Evolutionary conservation across 2,329 filamentous ascomycete genomes (phyloP), one percentile per base, ranked within the genome.

Genomic region (Colletotrichum falcatum): DNA sequence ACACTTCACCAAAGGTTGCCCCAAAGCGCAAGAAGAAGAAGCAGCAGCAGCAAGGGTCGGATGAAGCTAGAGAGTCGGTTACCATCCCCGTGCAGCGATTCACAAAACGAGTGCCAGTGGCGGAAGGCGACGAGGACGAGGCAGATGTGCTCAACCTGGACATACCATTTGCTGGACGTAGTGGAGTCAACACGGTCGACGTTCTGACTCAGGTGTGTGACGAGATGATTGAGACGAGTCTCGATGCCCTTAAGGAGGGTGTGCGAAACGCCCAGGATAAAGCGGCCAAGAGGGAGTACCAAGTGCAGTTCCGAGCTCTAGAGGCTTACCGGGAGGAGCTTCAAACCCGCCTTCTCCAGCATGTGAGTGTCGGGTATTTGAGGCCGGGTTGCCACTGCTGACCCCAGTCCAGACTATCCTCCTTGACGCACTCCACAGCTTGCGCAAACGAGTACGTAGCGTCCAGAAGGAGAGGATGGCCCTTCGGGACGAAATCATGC

Each of bases 181-280:
- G 81, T 28, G 87, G 88, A 55, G 89, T 91, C 73, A 92, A 89
- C 58, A 83, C 87, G 0, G 82, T 91, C 2, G 90, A 92, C 73
- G 89, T 91, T 1, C 81, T 92, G 46, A 83, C 86, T 7, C 86
- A 90, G 72, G 83, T 91, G 18, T 91, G 88, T 75, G 85, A 89
- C 42, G 89, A 91, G 74, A 83, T 90, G 39, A 81, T 90, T 26
- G 83, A 83, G n/a, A 79, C 82, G 2, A 85, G 82, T 18, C 76
- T 90, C 39, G 79, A 80, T 1, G 84, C 84, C 58, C 77, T 90
- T 2, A 80, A 84, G 53, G 82, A 86, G 39, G 78, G 78, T 23
- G 61, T 75, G 5, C 65, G 68, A 0, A 77, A 74, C 5, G 83
- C 83, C 1, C 83, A 84, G 30, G 83, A 86, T 35, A 74, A 82